Evolutionary conservation across 495 filamentous ascomycete genomes (phyloP).

Genomic region (Amphirosellinia nigrospora): DNA sequence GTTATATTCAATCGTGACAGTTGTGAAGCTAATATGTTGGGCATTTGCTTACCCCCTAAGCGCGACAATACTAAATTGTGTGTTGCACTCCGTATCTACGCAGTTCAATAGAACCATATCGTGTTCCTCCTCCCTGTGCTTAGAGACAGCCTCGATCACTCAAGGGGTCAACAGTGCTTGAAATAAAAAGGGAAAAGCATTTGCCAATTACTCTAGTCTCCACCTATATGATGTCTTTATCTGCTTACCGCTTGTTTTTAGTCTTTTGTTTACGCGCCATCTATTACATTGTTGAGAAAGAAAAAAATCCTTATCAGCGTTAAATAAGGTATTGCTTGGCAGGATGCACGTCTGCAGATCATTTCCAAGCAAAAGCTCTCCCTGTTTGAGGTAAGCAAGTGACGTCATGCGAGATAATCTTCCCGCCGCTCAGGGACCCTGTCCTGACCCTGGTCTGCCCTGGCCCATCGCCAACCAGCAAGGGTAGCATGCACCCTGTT

Average conservation of each 20-base stretch:
- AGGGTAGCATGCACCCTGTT: background rate
- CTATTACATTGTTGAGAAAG: background rate
- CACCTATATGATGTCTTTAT: background rate
- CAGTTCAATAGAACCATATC: no score
- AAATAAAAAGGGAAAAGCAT: background rate
- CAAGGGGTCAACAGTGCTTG: background rate
- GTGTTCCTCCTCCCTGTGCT: no score
- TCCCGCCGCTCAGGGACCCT: background rate
- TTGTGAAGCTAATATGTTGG: background rate
- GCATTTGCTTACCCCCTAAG: background rate
- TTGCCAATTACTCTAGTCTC: background rate
- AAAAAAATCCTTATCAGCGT: background rate
- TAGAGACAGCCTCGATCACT: no score
- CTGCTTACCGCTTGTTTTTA: background rate
- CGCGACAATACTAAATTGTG: no score
- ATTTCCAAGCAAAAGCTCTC: background rate
- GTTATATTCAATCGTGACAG: background rate
- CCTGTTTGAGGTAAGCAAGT: background rate
- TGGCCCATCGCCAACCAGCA: background rate
- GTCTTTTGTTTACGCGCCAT: background rate
- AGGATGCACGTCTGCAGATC: background rate
- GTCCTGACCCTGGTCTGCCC: no score
- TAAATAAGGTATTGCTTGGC: slow-evolving; percentile 13
- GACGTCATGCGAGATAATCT: slow-evolving; percentile 6
- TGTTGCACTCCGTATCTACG: no score